A percentile compares a stretch with the other conserved stretches of the same genome.
phyloP scores from a whole-genome alignment of 176 grass and related monocot species.

The Cenchrus purpureus region DNA sequence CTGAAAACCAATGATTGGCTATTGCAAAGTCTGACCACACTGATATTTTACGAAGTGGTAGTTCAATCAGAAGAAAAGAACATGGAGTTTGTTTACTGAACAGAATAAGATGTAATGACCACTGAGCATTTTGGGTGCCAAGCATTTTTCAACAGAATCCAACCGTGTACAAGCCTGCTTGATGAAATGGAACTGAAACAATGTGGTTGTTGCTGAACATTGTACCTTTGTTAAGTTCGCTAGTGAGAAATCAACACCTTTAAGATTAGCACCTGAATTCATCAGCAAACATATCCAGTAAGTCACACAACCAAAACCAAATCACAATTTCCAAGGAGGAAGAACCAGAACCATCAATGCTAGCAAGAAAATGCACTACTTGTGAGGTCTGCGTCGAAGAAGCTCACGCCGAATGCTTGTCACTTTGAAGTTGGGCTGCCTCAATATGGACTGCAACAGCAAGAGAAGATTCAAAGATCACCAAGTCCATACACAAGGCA shows the following conservation, averaged over 20 bases:
- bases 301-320: not conserved
- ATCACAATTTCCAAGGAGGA: not conserved
- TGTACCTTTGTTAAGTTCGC: slow-evolving; percentile 76
- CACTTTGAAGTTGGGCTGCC: too few relatives aligned
- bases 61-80: too few relatives aligned
- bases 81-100: too few relatives aligned
- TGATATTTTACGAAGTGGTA: too few relatives aligned
- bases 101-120: too few relatives aligned
- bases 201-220: not conserved
- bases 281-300: not conserved
- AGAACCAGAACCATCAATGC: not conserved
- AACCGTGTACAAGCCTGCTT: not conserved
- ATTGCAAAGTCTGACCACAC: too few relatives aligned
- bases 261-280: slow-evolving; percentile 46
- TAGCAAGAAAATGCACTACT: slow-evolving; percentile 26
- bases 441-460: too few relatives aligned
- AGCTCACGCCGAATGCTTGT: not conserved
- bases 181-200: not conserved
- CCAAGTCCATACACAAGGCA: too few relatives aligned
- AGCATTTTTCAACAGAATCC: not conserved
- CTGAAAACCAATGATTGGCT: too few relatives aligned
- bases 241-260: slow-evolving; percentile 71
- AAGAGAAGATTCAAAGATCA: too few relatives aligned
- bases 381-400: slow-evolving; percentile 79
- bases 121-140: not conserved